Percentiles rank a stretch among this genome's conserved stretches.
These are phyloP conservation scores for Stenocarpella maydis DNA, from an alignment of 2,329 filamentous ascomycete genomes.

Conservation along the genomic window DNA sequence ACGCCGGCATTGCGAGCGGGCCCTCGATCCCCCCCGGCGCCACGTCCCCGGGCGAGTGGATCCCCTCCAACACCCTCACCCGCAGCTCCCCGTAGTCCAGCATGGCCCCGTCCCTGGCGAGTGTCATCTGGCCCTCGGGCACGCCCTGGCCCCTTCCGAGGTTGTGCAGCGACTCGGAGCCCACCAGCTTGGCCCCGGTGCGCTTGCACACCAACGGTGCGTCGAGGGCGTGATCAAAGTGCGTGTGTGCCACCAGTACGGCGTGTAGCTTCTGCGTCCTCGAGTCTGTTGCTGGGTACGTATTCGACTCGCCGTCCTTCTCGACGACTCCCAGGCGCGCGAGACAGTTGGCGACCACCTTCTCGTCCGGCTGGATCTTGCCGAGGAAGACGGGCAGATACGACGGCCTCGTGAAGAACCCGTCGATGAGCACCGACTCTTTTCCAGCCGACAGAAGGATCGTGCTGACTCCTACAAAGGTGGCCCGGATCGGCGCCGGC, in stretches of 20 bases:
- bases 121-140: constrained; percentile 5
- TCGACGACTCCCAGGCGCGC: neutral
- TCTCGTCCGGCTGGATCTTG: constrained; percentile 7
- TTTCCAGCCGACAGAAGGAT: neutral
- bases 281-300: neutral
- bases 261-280: constrained; percentile 2
- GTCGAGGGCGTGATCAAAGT: constrained; percentile 17
- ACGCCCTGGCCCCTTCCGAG: constrained; percentile 18
- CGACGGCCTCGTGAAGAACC: constrained; percentile 40
- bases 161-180: constrained; percentile 14
- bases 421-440: constrained; percentile 35
- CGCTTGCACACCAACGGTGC: constrained; percentile 13
- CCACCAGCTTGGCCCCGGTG: neutral
- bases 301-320: neutral
- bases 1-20: constrained; percentile 17
- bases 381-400: constrained; percentile 11
- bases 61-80: constrained; percentile 13
- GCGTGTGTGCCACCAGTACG: constrained; percentile 8
- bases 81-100: constrained; percentile 5
- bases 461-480: constrained; percentile 9
- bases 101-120: constrained; percentile 2
- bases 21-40: constrained; percentile 18
- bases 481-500: neutral
- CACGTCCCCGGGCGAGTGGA: constrained; percentile 21
- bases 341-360: neutral